A percentile compares a stretch with the other conserved stretches of the same genome.
phyloP scores from a whole-genome alignment of 1,284 basidiomycete species.

The Athelia sp. region DNA sequence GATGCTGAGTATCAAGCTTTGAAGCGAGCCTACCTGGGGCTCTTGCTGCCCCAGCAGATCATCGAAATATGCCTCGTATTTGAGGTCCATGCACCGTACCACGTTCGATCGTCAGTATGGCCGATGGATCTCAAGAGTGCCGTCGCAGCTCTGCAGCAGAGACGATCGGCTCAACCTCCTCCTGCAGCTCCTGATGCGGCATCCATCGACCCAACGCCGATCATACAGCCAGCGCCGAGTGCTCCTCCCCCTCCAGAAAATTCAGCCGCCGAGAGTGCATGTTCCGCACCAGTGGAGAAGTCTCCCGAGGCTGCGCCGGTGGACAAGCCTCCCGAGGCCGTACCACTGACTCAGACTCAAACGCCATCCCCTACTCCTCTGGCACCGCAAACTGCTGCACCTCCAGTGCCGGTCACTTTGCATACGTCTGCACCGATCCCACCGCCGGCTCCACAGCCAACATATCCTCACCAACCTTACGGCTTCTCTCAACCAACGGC shows the following conservation, averaged over 20 bases:
- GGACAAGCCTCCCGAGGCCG: conserved; percentile 10
- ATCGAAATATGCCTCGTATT: conserved; percentile 72
- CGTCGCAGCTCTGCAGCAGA: conserved; percentile 44
- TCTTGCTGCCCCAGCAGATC: conserved; percentile 61
- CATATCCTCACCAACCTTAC: conserved; percentile 43
- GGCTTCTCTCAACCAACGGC: conserved; percentile 32
- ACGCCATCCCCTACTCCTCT: conserved; percentile 12
- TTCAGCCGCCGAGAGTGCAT: background rate
- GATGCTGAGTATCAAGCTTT: conserved; percentile 20
- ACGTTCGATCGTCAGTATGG: conserved; percentile 60
- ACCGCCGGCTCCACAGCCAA: conserved; percentile 21
- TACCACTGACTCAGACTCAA: conserved; percentile 16
- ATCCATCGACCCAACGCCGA: background rate
- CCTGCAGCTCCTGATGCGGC: background rate
- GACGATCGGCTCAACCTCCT: conserved; percentile 1
- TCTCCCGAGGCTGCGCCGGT: conserved; percentile 12
- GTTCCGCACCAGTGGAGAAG: too few species aligned
- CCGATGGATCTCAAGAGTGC: conserved; percentile 60
- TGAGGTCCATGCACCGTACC: conserved; percentile 59
- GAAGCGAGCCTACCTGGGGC: conserved; percentile 63
- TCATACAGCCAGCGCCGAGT: background rate
- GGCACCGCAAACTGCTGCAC: conserved; percentile 16
- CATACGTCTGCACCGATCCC: conserved; percentile 19
- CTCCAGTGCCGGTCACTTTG: conserved; percentile 2
- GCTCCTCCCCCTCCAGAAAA: conserved; percentile 4